Conservation (phyloP, 192 early-diverging fungal genomes). For the Coemansia sp. region DNA sequence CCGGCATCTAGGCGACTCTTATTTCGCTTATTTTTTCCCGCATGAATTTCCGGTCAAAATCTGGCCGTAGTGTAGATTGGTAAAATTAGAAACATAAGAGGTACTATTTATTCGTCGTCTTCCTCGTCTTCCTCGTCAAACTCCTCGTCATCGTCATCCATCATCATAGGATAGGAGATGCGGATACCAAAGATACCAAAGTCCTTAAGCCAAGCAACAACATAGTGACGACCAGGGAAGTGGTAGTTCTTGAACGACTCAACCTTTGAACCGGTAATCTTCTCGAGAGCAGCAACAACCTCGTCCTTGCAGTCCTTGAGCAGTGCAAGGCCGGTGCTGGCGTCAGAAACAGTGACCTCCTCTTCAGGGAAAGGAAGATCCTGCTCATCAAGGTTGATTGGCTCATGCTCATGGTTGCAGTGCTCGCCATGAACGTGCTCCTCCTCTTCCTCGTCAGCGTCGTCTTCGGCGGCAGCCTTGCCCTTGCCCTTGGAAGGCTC, state of each 20-base stretch:
- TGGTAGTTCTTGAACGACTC: conserved; percentile 52
- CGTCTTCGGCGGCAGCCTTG: conserved; percentile 23
- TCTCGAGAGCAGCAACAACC: conserved; percentile 34
- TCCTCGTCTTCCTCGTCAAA: conserved; percentile 29
- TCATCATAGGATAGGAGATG: conserved; percentile 49
- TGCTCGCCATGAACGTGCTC: conserved; percentile 44
- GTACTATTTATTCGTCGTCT: conserved; percentile 8
- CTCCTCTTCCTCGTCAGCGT: conserved; percentile 33
- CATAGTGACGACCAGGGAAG: conserved; percentile 52
- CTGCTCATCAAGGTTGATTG: conserved; percentile 17
- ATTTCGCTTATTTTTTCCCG: too few relatives aligned
- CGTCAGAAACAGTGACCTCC: conserved; percentile 24
- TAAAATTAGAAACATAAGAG: too few relatives aligned
- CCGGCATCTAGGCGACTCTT: too few relatives aligned
- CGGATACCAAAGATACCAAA: conserved; percentile 52
- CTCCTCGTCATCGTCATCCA: conserved; percentile 36
- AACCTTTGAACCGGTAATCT: conserved; percentile 36
- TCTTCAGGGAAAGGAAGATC: conserved; percentile 47
- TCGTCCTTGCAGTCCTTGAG: conserved; percentile 41
- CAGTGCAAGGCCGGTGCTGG: conserved; percentile 36
- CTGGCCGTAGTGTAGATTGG: too few relatives aligned
- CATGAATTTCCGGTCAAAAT: too few relatives aligned
- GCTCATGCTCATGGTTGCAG: conserved; percentile 41
- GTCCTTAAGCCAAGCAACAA: conserved; percentile 50
- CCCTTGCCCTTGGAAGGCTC: conserved; percentile 21